phyloP scores from a whole-genome alignment of 441 rosid genomes.

The Populus hybrid region DNA sequence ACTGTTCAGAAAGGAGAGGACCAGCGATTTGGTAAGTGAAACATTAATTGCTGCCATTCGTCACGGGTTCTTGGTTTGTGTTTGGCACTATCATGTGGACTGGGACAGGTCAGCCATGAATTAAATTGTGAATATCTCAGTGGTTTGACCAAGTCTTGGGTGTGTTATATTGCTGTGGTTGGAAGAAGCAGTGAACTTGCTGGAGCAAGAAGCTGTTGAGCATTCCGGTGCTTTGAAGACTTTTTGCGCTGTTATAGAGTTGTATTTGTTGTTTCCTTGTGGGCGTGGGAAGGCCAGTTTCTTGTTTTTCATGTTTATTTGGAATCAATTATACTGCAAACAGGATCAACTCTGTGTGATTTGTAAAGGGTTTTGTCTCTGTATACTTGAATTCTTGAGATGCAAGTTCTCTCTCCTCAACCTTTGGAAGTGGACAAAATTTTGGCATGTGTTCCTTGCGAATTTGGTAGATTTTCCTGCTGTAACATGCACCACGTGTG shows the following conservation, averaged over 20 bases:
- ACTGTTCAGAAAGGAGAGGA: constrained; percentile 6
- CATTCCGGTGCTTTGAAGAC: constrained; percentile 14
- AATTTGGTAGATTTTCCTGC: background rate
- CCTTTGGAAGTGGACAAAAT: background rate
- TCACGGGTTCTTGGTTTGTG: constrained; percentile 17
- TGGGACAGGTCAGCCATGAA: constrained; percentile 2
- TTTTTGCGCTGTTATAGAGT: background rate
- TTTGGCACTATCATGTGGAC: constrained; percentile 6
- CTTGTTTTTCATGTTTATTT: background rate
- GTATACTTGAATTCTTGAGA: background rate
- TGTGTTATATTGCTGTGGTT: background rate
- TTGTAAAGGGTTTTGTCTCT: background rate
- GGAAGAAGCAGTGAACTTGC: constrained; percentile 5
- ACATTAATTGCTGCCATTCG: constrained; percentile 30
- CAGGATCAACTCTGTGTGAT: constrained; percentile 6
- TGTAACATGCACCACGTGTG: background rate
- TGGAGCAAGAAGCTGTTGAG: constrained; percentile 9
- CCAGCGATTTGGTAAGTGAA: constrained; percentile 33
- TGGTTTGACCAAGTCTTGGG: background rate
- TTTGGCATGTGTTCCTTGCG: background rate
- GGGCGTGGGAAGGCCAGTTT: background rate
- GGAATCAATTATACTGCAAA: constrained; percentile 12
- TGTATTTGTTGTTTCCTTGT: background rate
- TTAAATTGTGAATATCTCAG: constrained; percentile 1
- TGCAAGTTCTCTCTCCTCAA: background rate